Conservation (phyloP, 1,284 basidiomycete genomes). For the Trametes hirsuta region DNA sequence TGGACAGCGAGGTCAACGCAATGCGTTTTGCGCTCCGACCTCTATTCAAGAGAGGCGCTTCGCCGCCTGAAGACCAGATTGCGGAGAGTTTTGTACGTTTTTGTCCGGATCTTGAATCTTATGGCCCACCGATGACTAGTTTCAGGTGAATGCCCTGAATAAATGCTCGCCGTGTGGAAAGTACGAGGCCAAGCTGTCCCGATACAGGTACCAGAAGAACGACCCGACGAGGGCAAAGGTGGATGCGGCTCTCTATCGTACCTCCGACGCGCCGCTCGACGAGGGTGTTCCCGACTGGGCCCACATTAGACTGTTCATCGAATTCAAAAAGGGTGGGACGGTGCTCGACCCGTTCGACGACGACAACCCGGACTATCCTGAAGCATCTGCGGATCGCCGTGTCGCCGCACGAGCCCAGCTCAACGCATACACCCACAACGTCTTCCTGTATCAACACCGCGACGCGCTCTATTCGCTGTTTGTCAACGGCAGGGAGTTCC, state of each 20-base stretch:
- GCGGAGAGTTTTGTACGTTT: no score
- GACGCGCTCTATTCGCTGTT: neutral
- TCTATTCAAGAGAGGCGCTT: no score
- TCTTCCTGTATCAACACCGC: neutral
- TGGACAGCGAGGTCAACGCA: no score
- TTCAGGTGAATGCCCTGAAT: neutral
- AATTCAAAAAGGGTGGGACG: neutral
- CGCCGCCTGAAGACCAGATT: no score
- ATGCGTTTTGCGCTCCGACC: no score
- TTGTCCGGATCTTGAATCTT: no score
- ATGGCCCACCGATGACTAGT: no score
- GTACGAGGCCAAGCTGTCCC: neutral
- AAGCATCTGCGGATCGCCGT: neutral
- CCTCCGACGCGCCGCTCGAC: neutral
- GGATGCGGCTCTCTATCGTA: neutral
- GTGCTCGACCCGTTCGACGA: neutral
- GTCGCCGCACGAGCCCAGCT: neutral
- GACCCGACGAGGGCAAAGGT: neutral
- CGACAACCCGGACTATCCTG: neutral
- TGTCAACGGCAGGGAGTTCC: conserved; percentile 1
- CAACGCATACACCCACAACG: neutral
- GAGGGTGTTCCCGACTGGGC: neutral
- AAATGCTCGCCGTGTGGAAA: no score
- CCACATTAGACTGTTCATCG: neutral
- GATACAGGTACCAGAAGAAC: neutral